These are phyloP conservation scores for Discostella stelligeroides DNA, from an alignment of 108 stramenopile genomes.

Conservation along the genomic window DNA sequence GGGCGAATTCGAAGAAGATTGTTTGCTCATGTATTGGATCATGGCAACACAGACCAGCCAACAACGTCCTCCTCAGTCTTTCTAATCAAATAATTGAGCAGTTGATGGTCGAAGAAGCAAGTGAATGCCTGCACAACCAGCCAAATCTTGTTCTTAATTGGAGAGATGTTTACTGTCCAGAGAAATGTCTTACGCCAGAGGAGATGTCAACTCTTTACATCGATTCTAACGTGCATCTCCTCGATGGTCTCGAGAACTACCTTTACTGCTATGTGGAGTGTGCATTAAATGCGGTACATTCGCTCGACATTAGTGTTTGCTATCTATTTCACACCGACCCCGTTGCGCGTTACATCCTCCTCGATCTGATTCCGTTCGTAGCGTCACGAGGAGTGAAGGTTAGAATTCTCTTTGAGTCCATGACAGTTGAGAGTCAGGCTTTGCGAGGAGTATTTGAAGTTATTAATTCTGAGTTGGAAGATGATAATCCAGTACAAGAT, in stretches of 20 bases:
- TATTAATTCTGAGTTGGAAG: neutral
- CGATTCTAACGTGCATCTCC: neutral
- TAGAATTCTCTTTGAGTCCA: slow-evolving; percentile 35
- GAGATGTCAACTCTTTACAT: slow-evolving; percentile 13
- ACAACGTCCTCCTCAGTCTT: slow-evolving; percentile 4
- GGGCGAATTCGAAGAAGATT: neutral
- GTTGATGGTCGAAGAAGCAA: slow-evolving; percentile 19
- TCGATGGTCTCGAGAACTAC: slow-evolving; percentile 6
- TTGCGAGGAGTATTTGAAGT: slow-evolving; percentile 5
- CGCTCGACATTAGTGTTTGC: slow-evolving; percentile 21
- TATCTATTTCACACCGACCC: slow-evolving; percentile 34
- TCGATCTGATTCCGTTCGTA: slow-evolving; percentile 36
- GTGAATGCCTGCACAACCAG: slow-evolving; percentile 13
- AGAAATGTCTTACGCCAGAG: slow-evolving; percentile 14
- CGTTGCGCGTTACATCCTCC: slow-evolving; percentile 24
- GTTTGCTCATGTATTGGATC: slow-evolving; percentile 12
- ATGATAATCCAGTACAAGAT: neutral
- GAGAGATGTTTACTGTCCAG: slow-evolving; percentile 7
- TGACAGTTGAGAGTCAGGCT: slow-evolving; percentile 34
- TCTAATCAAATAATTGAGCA: slow-evolving; percentile 22
- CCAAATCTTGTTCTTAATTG: slow-evolving; percentile 6
- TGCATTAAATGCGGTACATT: slow-evolving; percentile 1
- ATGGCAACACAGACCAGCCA: slow-evolving; percentile 12
- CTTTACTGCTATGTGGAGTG: slow-evolving; percentile 4
- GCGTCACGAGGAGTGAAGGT: slow-evolving; percentile 24